These are phyloP conservation scores for Geosmithia putterillii DNA, from an alignment of 2,329 filamentous ascomycete genomes.

Conservation along the genomic window DNA sequence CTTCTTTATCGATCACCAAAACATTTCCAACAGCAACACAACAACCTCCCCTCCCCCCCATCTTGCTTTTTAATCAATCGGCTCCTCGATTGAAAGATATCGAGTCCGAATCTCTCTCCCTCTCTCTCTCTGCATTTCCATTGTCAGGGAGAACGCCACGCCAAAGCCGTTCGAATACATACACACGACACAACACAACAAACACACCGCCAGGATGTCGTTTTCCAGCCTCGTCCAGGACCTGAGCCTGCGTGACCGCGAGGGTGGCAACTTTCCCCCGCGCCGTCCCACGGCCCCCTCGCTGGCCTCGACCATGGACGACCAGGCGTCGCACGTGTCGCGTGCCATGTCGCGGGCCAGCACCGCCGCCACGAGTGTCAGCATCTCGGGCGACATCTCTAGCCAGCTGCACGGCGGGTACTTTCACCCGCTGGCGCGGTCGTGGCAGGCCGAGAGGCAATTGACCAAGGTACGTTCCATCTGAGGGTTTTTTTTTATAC, in stretches of 20 bases:
- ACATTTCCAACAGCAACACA: not conserved
- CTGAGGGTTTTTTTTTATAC: not conserved
- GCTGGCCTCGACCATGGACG: conserved; percentile 45
- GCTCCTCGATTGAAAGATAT: too few species aligned
- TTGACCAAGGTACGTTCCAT: conserved; percentile 58
- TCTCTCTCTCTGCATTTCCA: not conserved
- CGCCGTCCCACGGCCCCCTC: conserved; percentile 31
- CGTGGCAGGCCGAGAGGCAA: conserved; percentile 77
- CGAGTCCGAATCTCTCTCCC: not conserved
- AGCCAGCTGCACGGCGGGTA: conserved; percentile 78
- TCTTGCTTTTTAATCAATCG: too few species aligned
- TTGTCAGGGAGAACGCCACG: not conserved
- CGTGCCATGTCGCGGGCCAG: conserved; percentile 54
- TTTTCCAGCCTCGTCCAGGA: conserved; percentile 58
- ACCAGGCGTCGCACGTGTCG: conserved; percentile 48
- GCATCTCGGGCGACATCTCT: conserved; percentile 63
- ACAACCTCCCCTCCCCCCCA: not conserved
- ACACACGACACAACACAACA: not conserved
- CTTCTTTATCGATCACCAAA: too few species aligned
- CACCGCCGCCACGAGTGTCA: conserved; percentile 55
- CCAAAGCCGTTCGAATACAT: not conserved
- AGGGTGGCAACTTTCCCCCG: conserved; percentile 24
- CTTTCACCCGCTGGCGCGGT: conserved; percentile 64
- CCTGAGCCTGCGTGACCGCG: conserved; percentile 49
- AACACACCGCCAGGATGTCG: conserved; percentile 32